These are phyloP conservation scores for Coniferiporia weirii DNA, from an alignment of 1,284 basidiomycete species.

Conservation along the genomic window DNA sequence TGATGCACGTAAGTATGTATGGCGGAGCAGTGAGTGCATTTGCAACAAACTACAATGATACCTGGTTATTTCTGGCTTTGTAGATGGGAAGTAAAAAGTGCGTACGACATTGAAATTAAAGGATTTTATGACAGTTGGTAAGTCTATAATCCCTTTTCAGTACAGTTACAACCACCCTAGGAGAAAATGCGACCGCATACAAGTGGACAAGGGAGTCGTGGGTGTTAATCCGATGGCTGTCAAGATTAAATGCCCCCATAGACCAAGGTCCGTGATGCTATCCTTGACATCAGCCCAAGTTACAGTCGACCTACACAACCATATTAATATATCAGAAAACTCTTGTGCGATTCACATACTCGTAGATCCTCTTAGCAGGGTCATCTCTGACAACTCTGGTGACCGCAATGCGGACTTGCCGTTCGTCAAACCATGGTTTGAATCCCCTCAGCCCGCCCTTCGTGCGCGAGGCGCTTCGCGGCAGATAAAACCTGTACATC, in stretches of 20 bases:
- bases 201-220: constrained; percentile 32
- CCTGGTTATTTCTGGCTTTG: not conserved
- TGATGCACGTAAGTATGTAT: constrained; percentile 33
- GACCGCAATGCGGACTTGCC: constrained; percentile 32
- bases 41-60: constrained; percentile 25
- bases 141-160: constrained; percentile 23
- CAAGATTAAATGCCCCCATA: constrained; percentile 33
- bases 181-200: constrained; percentile 21
- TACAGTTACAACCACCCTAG: not conserved
- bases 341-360: constrained; percentile 24
- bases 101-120: constrained; percentile 32
- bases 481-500: constrained; percentile 33
- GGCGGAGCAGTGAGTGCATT: constrained; percentile 38
- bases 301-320: constrained; percentile 27
- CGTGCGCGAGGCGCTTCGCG: constrained; percentile 26
- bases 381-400: constrained; percentile 34
- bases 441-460: constrained; percentile 29
- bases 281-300: constrained; percentile 33
- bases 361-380: constrained; percentile 32
- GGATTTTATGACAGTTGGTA: constrained; percentile 36
- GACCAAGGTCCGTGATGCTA: constrained; percentile 30
- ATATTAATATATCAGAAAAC: no score
- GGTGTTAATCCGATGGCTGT: constrained; percentile 33
- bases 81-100: not conserved
- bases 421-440: constrained; percentile 32